phyloP scores from a whole-genome alignment of 352 stramenopile genomes.

The Globisporangium emineosum region DNA sequence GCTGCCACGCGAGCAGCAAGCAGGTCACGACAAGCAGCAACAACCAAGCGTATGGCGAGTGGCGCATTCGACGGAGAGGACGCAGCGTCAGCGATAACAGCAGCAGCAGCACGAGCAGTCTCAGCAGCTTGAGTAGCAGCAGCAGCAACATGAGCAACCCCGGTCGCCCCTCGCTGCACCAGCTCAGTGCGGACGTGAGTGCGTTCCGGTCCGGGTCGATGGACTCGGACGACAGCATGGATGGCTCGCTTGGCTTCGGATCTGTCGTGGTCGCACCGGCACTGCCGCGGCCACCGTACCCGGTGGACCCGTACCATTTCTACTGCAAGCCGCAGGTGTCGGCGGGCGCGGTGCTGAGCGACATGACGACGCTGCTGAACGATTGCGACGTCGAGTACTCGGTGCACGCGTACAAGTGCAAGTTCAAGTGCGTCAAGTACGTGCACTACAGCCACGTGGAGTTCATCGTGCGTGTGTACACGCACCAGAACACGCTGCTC shows the following conservation, averaged over 20 bases:
- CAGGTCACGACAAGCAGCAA: background rate
- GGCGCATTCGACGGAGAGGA: constrained; percentile 33
- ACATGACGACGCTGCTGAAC: constrained; percentile 47
- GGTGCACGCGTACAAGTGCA: constrained; percentile 73
- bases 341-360: constrained; percentile 33
- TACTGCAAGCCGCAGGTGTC: constrained; percentile 41
- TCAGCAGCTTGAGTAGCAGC: constrained; percentile 40
- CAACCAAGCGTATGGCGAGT: constrained; percentile 27
- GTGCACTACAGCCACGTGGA: constrained; percentile 83
- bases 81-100: constrained; percentile 71
- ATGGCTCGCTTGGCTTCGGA: constrained; percentile 24
- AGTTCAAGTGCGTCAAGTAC: constrained; percentile 87
- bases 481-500: constrained; percentile 36
- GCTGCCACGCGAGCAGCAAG: constrained; percentile 33
- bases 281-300: constrained; percentile 64
- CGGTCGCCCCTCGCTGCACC: constrained; percentile 37
- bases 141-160: constrained; percentile 19
- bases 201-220: constrained; percentile 25
- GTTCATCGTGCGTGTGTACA: constrained; percentile 73
- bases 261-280: constrained; percentile 39
- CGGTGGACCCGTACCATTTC: constrained; percentile 82
- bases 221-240: constrained; percentile 40
- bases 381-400: constrained; percentile 66
- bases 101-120: constrained; percentile 53
- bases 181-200: constrained; percentile 30